Conservation (phyloP, 768 basidiomycete species). For the Piloderma croceum region DNA sequence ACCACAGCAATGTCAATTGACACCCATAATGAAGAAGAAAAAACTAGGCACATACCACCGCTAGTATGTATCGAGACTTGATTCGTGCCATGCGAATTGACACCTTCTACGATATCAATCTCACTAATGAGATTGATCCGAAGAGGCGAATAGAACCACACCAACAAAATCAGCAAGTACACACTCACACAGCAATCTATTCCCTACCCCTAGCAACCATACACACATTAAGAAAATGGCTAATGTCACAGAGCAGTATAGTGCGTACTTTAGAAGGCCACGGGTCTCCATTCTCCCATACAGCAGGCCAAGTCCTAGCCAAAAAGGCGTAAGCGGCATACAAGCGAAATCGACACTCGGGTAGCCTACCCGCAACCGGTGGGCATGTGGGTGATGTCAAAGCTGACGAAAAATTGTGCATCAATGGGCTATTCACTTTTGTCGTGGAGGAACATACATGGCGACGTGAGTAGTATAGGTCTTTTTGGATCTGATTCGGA, state of each 20-base stretch:
- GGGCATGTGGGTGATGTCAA: slow-evolving; percentile 33
- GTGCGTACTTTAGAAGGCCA: neutral
- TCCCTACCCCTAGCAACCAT: too few species aligned
- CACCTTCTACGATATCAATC: slow-evolving; percentile 52
- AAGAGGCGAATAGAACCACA: too few species aligned
- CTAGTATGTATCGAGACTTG: slow-evolving; percentile 46
- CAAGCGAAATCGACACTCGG: neutral
- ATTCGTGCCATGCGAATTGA: slow-evolving; percentile 40
- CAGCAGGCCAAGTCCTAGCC: slow-evolving; percentile 31
- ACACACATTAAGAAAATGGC: too few species aligned
- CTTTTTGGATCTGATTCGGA: slow-evolving; percentile 27
- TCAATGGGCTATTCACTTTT: too few species aligned
- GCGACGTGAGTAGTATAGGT: slow-evolving; percentile 30
- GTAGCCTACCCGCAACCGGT: slow-evolving; percentile 28
- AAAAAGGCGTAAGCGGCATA: neutral
- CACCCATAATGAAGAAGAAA: too few species aligned
- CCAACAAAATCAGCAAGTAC: too few species aligned
- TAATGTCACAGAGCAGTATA: slow-evolving; percentile 8
- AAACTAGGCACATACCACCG: slow-evolving; percentile 19
- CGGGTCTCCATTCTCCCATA: slow-evolving; percentile 12
- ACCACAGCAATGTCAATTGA: too few species aligned
- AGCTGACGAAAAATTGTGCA: slow-evolving; percentile 17
- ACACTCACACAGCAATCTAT: too few species aligned
- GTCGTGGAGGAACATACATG: slow-evolving; percentile 18
- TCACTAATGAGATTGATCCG: slow-evolving; percentile 27